Conservation (phyloP, 495 filamentous ascomycete species). For the Echria macrotheca region DNA sequence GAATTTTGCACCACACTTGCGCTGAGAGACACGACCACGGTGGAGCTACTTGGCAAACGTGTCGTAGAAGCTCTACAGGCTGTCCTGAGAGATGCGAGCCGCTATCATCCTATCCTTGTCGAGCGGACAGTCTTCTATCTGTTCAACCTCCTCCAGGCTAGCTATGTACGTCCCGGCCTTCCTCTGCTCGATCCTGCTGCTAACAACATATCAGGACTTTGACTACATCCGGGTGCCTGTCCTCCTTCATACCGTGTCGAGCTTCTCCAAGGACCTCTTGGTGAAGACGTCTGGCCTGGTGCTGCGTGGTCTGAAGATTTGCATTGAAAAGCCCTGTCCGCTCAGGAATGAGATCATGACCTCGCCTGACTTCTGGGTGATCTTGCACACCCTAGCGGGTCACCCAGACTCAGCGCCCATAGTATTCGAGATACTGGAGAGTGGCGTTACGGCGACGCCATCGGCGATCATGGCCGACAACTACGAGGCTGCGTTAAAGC, state of each 20-base stretch:
- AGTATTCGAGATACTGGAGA: conserved; percentile 80
- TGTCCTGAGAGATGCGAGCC: conserved; percentile 70
- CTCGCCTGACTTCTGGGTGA: conserved; percentile 96
- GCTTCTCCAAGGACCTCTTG: conserved; percentile 70
- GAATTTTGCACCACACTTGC: conserved; percentile 84
- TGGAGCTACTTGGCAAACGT: conserved; percentile 66
- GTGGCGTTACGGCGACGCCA: conserved; percentile 57
- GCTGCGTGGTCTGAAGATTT: conserved; percentile 72
- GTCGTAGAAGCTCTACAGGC: conserved; percentile 75
- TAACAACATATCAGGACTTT: conserved; percentile 58
- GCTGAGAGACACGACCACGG: conserved; percentile 66
- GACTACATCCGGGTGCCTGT: conserved; percentile 90
- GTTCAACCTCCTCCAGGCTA: conserved; percentile 73
- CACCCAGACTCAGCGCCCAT: conserved; percentile 62
- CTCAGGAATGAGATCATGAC: conserved; percentile 89
- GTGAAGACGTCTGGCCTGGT: conserved; percentile 69
- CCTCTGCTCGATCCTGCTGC: neutral
- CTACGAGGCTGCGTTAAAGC: conserved; percentile 74
- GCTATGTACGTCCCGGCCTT: conserved; percentile 63
- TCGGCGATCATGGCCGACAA: conserved; percentile 89
- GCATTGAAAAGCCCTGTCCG: conserved; percentile 66
- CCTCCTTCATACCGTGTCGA: conserved; percentile 83
- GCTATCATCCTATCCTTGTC: conserved; percentile 72
- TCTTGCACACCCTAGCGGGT: conserved; percentile 67
- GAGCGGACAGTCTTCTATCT: conserved; percentile 84